Evolutionary conservation across 345 rosid species (phyloP), one percentile per base, ranked within the genome.

Genomic region (Melastoma malabathricum): DNA sequence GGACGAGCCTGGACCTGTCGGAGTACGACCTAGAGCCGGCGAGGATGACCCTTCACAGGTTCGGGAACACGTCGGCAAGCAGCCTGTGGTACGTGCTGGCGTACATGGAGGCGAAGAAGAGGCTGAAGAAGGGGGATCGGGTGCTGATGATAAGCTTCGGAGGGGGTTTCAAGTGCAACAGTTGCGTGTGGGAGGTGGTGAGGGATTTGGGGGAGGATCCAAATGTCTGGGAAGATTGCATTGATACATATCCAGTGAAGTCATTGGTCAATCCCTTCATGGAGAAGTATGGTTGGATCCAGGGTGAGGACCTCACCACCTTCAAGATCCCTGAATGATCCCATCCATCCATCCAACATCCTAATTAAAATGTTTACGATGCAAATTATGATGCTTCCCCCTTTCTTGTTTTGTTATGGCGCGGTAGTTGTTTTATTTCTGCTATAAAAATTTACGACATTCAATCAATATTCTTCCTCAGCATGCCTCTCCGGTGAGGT

Each of bases 31-130:
- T 90, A 10, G 98, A 90, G 66, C 98, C 98, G 2, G 79, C 98
- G 4, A 70, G 92, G 70, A 86, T 86, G 96, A 84, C 98, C 0
- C 74, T 90, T 4, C 98, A 90, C 59, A 66, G 98, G 46, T 90
- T 80, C 52, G 98, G 98, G 12, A 90, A 86, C 79, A 90, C 94
- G 2, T 89, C 97, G 0, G 89, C 97, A 0, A 56, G 92, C 47
- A 86, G 97, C 56, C 75, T 89, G 3, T 86, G 98, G 98, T 92
- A 92, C 56, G 98, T 92, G 12, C 59, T 92, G 57, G 85, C 70
- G 1, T 90, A 90, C 66, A 80, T 90, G 96, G 96, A 80, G 38
- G 98, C 93, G 0, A 90, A 90, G 64, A 75, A 58, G 75, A 76
- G 98, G 56, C 46, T 92, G 10, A 87, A 76, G 67, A 84, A 62